These are phyloP conservation scores for Pseudocercospora musae DNA, from an alignment of 2,329 filamentous ascomycete genomes.

Conservation along the genomic window DNA sequence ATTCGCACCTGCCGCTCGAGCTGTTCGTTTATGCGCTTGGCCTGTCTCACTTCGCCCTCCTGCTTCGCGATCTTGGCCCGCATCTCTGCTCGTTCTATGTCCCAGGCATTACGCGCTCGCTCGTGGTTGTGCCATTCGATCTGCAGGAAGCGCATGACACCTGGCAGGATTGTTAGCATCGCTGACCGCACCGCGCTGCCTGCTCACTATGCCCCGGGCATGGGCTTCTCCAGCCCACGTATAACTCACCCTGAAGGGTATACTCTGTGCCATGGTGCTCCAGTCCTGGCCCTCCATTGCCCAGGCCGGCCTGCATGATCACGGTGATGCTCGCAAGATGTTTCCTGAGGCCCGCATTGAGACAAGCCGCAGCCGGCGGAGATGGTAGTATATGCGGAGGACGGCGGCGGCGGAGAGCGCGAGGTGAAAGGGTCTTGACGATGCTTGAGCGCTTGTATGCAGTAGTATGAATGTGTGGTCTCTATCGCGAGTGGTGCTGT, in stretches of 20 bases:
- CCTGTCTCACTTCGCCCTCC: slow-evolving; percentile 82
- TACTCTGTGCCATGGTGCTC: slow-evolving; percentile 64
- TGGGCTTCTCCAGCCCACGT: not conserved
- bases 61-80: slow-evolving; percentile 92
- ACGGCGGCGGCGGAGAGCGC: not conserved
- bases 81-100: slow-evolving; percentile 99
- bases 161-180: slow-evolving; percentile 46
- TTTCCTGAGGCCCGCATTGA: not conserved
- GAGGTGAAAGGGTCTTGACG: not conserved
- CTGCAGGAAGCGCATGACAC: slow-evolving; percentile 98
- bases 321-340: not conserved
- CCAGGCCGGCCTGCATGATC: slow-evolving; percentile 58
- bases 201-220: not conserved
- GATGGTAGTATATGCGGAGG: not conserved
- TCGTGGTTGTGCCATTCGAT: slow-evolving; percentile 99
- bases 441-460: not conserved
- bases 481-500: not conserved
- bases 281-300: slow-evolving; percentile 53
- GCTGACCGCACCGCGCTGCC: not conserved
- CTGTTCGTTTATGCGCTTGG: slow-evolving; percentile 83
- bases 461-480: not conserved
- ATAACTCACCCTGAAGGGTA: slow-evolving; percentile 63
- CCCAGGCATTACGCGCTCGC: slow-evolving; percentile 95
- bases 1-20: slow-evolving; percentile 87
- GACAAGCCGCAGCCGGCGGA: not conserved